Conservation (phyloP, 1,139 yeast species). For the Blastobotrys serpentis region DNA sequence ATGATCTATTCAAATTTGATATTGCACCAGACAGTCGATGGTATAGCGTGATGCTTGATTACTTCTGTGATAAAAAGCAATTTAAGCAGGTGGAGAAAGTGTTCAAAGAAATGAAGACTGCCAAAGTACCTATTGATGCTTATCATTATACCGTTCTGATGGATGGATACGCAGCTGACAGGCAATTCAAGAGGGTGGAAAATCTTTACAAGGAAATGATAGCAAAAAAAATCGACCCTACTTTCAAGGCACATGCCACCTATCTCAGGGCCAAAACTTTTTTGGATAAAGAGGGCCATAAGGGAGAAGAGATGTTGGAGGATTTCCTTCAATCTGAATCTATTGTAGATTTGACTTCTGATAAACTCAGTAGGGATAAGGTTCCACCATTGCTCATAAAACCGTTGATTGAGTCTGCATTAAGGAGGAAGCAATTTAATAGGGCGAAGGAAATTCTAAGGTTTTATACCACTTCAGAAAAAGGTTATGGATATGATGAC, state of each 20-base stretch:
- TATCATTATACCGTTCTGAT: conserved; percentile 34
- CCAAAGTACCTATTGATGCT: conserved; percentile 20
- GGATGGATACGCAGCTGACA: conserved; percentile 21
- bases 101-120: conserved; percentile 24
- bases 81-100: conserved; percentile 24
- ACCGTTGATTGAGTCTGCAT: conserved; percentile 18
- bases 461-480: conserved; percentile 3
- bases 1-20: conserved; percentile 17
- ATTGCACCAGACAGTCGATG: conserved; percentile 30
- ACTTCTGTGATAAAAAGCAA: conserved; percentile 20
- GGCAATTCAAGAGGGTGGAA: conserved; percentile 7
- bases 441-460: conserved; percentile 19
- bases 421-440: conserved; percentile 16
- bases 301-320: conserved; percentile 2
- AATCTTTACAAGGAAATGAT: conserved; percentile 25
- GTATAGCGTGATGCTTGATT: conserved; percentile 29
- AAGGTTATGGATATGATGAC: conserved; percentile 4
- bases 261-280: conserved; percentile 21
- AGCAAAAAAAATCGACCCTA: conserved; percentile 24
- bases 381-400: conserved; percentile 29
- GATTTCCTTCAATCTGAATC: conserved; percentile 14
- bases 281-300: conserved; percentile 10
- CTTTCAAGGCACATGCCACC: conserved; percentile 27
- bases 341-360: conserved; percentile 29
- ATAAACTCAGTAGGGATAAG: conserved; percentile 27